These are phyloP conservation scores for Crithidia bombi DNA, from an alignment of 208 protist genomes.

Conservation along the genomic window DNA sequence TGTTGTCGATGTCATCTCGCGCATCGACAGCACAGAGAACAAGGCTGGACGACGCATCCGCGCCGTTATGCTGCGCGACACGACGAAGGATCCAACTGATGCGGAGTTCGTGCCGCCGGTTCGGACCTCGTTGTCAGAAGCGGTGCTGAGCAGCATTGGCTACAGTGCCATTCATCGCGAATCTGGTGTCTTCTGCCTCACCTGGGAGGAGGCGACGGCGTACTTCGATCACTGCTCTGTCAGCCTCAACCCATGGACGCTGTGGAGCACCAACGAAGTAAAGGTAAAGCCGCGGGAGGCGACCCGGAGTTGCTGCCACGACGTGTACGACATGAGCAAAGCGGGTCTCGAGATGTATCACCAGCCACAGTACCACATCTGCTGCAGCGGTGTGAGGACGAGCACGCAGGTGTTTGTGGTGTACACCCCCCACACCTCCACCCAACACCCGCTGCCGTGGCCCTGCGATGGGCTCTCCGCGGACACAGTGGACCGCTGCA, in stretches of 20 bases:
- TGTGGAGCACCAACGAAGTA: constrained; percentile 46
- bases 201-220: constrained; percentile 66
- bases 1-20: constrained; percentile 31
- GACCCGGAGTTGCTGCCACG: constrained; percentile 68
- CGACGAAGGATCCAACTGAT: constrained; percentile 22
- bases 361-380: constrained; percentile 79
- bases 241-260: constrained; percentile 79
- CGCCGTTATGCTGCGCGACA: constrained; percentile 33
- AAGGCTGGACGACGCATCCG: not conserved
- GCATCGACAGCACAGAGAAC: not conserved
- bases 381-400: constrained; percentile 37
- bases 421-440: constrained; percentile 63
- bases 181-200: constrained; percentile 82
- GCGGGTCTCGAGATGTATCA: constrained; percentile 33
- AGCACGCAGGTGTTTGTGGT: constrained; percentile 72
- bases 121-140: constrained; percentile 22
- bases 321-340: constrained; percentile 34
- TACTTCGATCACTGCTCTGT: constrained; percentile 69
- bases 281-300: constrained; percentile 34
- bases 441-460: constrained; percentile 48
- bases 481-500: constrained; percentile 8
- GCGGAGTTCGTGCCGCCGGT: constrained; percentile 20
- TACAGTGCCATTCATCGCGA: constrained; percentile 50
- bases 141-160: constrained; percentile 32
- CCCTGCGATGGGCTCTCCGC: constrained; percentile 39